Percentiles rank a stretch among this genome's conserved stretches.
Evolutionary conservation across 2,329 filamentous ascomycete species (phyloP).

Genomic region (Monosporascus cannonballus): DNA sequence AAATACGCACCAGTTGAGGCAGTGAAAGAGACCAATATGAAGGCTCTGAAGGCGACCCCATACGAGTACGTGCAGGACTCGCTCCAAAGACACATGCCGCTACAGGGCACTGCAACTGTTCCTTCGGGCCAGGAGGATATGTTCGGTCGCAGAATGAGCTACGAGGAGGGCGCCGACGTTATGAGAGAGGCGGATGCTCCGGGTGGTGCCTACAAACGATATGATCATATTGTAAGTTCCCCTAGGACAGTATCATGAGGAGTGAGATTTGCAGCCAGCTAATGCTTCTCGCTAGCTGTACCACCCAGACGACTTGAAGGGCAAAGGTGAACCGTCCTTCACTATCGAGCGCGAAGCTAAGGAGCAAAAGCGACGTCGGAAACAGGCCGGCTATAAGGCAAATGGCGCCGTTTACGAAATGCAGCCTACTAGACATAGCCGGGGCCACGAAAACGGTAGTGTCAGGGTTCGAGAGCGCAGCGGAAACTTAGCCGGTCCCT

Average conservation of each 20-base stretch:
- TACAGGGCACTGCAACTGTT: conserved; percentile 74
- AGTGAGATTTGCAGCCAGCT: background rate
- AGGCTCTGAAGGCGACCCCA: conserved; percentile 77
- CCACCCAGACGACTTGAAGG: conserved; percentile 71
- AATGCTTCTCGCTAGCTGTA: conserved; percentile 47
- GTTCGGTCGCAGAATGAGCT: conserved; percentile 65
- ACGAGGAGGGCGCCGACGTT: conserved; percentile 81
- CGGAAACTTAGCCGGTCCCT: conserved; percentile 27
- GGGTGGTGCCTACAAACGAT: conserved; percentile 74
- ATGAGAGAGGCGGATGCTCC: conserved; percentile 65
- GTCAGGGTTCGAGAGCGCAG: conserved; percentile 36
- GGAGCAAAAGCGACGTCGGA: conserved; percentile 32
- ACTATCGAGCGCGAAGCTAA: conserved; percentile 63
- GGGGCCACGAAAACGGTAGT: conserved; percentile 15
- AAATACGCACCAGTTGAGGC: conserved; percentile 69
- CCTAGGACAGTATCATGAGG: too few species aligned
- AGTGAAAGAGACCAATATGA: conserved; percentile 63
- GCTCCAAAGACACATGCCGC: conserved; percentile 64
- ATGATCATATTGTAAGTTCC: conserved; percentile 61
- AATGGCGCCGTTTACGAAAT: conserved; percentile 42
- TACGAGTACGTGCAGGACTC: conserved; percentile 70
- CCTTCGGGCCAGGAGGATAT: conserved; percentile 66
- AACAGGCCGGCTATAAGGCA: conserved; percentile 7
- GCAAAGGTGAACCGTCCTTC: conserved; percentile 73
- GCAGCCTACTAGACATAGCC: conserved; percentile 26